These are phyloP conservation scores for Tricholoma bakamatsutake DNA, from an alignment of 768 basidiomycete genomes.

Conservation along the genomic window DNA sequence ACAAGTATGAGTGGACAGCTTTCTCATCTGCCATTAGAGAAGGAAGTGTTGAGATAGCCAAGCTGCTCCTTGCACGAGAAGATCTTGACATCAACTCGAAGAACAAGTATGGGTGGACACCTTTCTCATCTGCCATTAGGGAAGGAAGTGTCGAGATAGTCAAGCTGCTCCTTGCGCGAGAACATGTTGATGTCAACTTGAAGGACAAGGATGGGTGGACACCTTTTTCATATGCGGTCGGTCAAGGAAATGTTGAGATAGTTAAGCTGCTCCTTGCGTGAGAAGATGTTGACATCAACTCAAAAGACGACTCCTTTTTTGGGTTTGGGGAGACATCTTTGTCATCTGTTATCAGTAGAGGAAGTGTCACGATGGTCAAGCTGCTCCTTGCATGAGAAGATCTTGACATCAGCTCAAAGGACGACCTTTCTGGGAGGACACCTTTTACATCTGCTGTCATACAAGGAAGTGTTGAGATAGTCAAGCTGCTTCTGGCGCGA, in stretches of 20 bases:
- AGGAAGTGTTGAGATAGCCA: not conserved
- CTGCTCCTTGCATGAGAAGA: not conserved
- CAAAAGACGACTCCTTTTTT: too few relatives aligned
- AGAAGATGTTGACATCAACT: too few relatives aligned
- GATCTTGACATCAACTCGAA: not conserved
- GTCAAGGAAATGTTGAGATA: too few relatives aligned
- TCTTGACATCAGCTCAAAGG: not conserved
- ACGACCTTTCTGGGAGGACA: not conserved
- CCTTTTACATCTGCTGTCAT: not conserved
- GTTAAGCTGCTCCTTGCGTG: too few relatives aligned
- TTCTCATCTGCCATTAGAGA: not conserved
- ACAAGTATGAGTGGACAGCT: not conserved
- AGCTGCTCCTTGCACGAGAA: not conserved
- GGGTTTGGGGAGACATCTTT: too few relatives aligned
- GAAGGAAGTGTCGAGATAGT: not conserved
- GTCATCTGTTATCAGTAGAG: too few relatives aligned
- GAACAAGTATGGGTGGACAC: not conserved
- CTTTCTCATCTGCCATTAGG: not conserved
- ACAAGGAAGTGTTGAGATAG: not conserved
- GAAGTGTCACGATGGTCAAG: not conserved
- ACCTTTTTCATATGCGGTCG: not conserved
- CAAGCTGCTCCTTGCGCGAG: not conserved
- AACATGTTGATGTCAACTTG: not conserved
- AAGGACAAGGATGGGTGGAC: not conserved
- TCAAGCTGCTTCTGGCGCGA: not conserved